Base-by-base conservation (phyloP, 2,329 filamentous ascomycete genomes). In the Corinectria fuckeliana region DNA sequence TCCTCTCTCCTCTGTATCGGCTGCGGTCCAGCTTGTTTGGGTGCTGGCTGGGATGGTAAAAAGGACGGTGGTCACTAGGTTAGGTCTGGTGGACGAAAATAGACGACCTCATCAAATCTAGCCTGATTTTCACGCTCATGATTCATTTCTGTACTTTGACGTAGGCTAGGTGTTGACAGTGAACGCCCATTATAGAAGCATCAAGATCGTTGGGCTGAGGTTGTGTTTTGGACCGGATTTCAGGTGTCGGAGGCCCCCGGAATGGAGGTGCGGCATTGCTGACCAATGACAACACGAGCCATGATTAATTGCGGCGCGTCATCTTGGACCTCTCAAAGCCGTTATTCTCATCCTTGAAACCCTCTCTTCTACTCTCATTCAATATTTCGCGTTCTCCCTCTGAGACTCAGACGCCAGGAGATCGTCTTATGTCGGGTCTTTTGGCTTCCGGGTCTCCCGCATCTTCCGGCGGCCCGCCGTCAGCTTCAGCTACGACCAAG, bases 401-500 rank as follows among this genome's bases (percentile, higher is more conserved):
- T 5, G 2, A 16, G 16, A 8, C 2, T 14, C 23, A 18, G 13
- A 16, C 14, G 14, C 9, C 8, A 3, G 11, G 56, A 54, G 25
- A 10, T 10, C 11, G 6, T 23, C 20, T 23, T 58, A 39, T 51
- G 48, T 53, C 52, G 18, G 56, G 55, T 13, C 41, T 51, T 9
- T 48, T 50, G 11, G 11, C 42, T 11, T 41, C 56, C 8, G 42
- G 21, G 6, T 51, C 51, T 14, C 16, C 49, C n/a, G 20, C 44
- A 41, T 47, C 34, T n/a, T 26, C 47, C 13, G 16, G 21, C 11
- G 21, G 16, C 13, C 26, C 16, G 16, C 8, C 48, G 13, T 48
- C 51, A 14, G 50, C 54, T 18, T 50, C 48, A 10, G 18, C n/a
- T 21, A 23, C 50, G 21, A 50, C 54, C 14, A 72, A 65, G 25